Percentiles rank a stretch among this genome's conserved stretches.
Conservation (phyloP, 2,329 filamentous ascomycete species). For the Trichoderma pleuroti region DNA sequence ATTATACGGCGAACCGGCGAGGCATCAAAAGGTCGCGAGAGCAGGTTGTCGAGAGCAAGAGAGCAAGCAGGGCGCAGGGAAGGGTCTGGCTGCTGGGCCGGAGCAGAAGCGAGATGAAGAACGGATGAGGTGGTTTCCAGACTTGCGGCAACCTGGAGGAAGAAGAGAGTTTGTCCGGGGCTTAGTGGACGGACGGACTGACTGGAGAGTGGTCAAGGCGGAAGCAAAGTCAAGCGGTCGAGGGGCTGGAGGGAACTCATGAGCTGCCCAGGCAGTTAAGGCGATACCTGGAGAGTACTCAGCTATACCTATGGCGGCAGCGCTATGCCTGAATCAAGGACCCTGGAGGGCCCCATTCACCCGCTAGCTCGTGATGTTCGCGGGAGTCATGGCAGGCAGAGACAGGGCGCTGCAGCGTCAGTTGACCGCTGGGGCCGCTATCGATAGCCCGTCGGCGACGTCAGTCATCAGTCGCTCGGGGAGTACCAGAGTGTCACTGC, state of each 20-base stretch:
- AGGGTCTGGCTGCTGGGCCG: neutral
- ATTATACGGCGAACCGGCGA: conserved; percentile 16
- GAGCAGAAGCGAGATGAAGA: neutral
- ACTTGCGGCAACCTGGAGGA: neutral
- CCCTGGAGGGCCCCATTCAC: conserved; percentile 16
- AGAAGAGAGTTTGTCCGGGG: neutral
- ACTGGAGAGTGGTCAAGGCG: neutral
- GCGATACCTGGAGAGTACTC: conserved; percentile 1
- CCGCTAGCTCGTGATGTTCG: conserved; percentile 20
- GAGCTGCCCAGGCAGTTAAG: conserved; percentile 15
- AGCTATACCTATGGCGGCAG: conserved; percentile 10
- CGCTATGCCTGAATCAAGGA: conserved; percentile 2
- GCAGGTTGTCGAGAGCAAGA: neutral
- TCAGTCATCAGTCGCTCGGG: no score
- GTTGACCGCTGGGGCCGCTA: conserved; percentile 18
- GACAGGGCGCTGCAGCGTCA: conserved; percentile 16
- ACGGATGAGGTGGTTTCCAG: neutral
- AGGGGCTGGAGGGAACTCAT: conserved; percentile 14
- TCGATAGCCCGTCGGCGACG: conserved; percentile 16
- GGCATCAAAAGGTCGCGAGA: conserved; percentile 17
- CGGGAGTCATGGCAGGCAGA: conserved; percentile 19
- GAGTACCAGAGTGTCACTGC: neutral
- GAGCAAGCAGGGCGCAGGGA: neutral
- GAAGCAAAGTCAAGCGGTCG: conserved; percentile 6
- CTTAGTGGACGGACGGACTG: neutral